Percentiles rank a stretch among this genome's conserved stretches.
Evolutionary conservation across 768 basidiomycete genomes (phyloP).

Genomic region (Tremella yokohamensis): DNA sequence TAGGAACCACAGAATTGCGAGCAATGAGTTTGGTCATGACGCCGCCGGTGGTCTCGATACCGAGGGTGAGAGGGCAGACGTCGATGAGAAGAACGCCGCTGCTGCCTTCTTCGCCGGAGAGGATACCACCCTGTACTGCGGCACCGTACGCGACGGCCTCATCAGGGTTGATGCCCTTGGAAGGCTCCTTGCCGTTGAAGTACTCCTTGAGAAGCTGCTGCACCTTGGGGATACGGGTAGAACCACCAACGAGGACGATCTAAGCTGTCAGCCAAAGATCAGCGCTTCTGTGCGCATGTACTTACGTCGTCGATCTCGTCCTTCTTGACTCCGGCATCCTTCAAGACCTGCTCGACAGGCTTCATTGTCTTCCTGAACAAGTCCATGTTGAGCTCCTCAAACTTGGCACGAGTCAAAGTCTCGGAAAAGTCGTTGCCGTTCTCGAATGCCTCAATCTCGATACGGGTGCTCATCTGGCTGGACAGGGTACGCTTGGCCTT

Average conservation of each 20-base stretch:
- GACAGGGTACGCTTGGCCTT: conserved; percentile 93
- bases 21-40: conserved; percentile 93
- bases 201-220: conserved; percentile 96
- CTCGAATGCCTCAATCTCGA: conserved; percentile 96
- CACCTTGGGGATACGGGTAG: conserved; percentile 96
- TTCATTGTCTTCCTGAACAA: conserved; percentile 99
- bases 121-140: conserved; percentile 96
- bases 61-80: conserved; percentile 63
- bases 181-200: conserved; percentile 98
- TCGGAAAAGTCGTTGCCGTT: conserved; percentile 96
- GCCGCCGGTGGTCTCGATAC: conserved; percentile 98
- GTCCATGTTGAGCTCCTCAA: conserved; percentile 98
- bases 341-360: conserved; percentile 96
- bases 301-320: conserved; percentile 84
- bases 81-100: conserved; percentile 90
- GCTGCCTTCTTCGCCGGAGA: conserved; percentile 86
- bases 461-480: conserved; percentile 78
- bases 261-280: conserved; percentile 13
- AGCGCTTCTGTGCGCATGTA: conserved; percentile 9
- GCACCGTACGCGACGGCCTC: conserved; percentile 99
- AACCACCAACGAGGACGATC: conserved; percentile 96
- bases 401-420: conserved; percentile 88
- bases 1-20: conserved; percentile 48
- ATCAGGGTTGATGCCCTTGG: conserved; percentile 99
- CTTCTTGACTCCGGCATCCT: conserved; percentile 98